Evolutionary conservation across 306 rosid genomes (phyloP), one percentile per base, ranked within the genome.

Genomic region (Acacia melanoxylon): DNA sequence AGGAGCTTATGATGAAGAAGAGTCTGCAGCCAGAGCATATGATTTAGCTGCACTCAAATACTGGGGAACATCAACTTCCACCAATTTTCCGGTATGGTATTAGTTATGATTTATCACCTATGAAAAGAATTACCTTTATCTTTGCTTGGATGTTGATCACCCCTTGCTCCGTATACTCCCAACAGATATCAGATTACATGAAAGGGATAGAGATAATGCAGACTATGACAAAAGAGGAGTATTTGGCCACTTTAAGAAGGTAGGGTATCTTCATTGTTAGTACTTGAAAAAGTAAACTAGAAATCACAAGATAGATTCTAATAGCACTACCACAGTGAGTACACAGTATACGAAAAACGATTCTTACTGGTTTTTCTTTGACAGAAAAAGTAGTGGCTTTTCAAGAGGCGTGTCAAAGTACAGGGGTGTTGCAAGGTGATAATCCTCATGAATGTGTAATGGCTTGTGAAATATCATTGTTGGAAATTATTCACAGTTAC

Each of bases 1-100:
- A 92, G 97, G 98, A 49, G 98, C 96, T 84, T 93, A 93, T 17
- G 96, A 90, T 66, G 97, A 91, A 82, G 94, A 93, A 86, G 88
- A 89, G 82, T 86, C 93, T 17, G 97, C 96, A 14, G 97, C 97
- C 74, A 83, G 96, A 75, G 98, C 97, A 68, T 90, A 93, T 75
- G 97, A 93, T 84, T 81, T 93, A 84, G 98, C 94, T 44, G 97
- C 98, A 72, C 84, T 91, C 8, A 93, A 90, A 83, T 91, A 93
- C 58, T 91, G 98, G 97, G 96, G 98, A 56, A 67, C 91, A 19
- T 76, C 93, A 24, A 91, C 94, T 75, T 81, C 86, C 91, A 93
- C 94, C 71, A 93, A 91, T 80, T 93, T 91, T 41, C 90, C 89
- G 22, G 96, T 91, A 90, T 22, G 86, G 48, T n/a, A 40, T 46